Base-by-base conservation (phyloP, 2,329 filamentous ascomycete genomes). In the Truncatella angustata region DNA sequence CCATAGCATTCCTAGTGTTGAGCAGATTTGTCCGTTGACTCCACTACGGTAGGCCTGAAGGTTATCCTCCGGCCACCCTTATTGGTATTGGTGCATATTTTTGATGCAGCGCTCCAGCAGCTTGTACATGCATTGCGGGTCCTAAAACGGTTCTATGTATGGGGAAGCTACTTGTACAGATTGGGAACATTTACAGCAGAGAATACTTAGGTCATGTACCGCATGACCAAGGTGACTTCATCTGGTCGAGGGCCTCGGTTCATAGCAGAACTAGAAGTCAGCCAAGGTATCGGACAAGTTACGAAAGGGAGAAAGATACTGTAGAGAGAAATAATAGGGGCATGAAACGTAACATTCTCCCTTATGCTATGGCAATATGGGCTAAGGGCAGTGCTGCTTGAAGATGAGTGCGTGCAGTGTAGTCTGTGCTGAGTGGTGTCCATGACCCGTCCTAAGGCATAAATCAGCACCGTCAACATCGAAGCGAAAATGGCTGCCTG, bases 1-100 rank as follows among this genome's bases (percentile, higher is more conserved):
- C n/a, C n/a, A n/a, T n/a, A n/a, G n/a, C n/a, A n/a, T n/a, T n/a
- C n/a, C 37, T 18, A 20, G 37, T 21, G n/a, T 20, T 40, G 37
- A 10, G n/a, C 18, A n/a, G 34, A 14, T 32, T 32, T 32, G 28
- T 32, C 7, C 28, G 28, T 44, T n/a, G 16, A 23, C 24, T 44
- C 40, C 40, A 44, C 40, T 44, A 44, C 40, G 40, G 40, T 44
- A 44, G 40, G 28, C 40, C 40, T 44, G 40, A 44, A 44, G 20
- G n/a, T 44, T 44, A 24, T 44, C 40, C 28, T 44, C 40, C 40
- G 20, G 20, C 16, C 24, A 26, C 40, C 37, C 21, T 21, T 21
- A 21, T 44, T 28, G 40, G 40, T 21, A 24, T 23, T 44, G 40
- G 40, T 9, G 40, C 14, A 23, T n/a, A n/a, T 24, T 21, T 18